phyloP scores from a whole-genome alignment of 1,139 yeast species.

The Sugiyamaella sp. region DNA sequence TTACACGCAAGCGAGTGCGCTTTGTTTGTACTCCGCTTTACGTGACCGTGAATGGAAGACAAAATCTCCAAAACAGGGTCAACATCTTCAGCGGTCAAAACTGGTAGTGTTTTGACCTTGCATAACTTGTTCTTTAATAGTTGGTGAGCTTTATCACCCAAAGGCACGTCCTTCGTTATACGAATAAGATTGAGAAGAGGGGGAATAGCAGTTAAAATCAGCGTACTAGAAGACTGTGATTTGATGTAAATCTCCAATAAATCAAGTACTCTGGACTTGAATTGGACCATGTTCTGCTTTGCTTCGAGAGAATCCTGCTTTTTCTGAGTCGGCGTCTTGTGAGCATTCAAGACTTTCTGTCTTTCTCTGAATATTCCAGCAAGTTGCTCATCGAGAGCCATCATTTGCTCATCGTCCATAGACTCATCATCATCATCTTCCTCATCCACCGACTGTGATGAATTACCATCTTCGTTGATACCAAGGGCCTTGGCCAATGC shows the following conservation, averaged over 20 bases:
- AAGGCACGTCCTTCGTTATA: constrained; percentile 65
- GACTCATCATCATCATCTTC: constrained; percentile 69
- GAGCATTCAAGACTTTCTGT: constrained; percentile 30
- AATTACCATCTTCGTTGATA: constrained; percentile 41
- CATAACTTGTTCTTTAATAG: constrained; percentile 66
- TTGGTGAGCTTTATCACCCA: constrained; percentile 78
- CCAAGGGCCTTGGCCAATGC: constrained; percentile 82
- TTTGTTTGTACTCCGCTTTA: constrained; percentile 51
- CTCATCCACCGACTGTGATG: constrained; percentile 41
- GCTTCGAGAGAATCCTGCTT: constrained; percentile 64
- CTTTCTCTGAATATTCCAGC: constrained; percentile 81
- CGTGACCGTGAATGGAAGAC: constrained; percentile 44
- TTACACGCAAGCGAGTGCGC: constrained; percentile 59
- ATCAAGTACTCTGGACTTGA: constrained; percentile 79
- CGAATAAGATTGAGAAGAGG: constrained; percentile 66
- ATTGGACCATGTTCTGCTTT: constrained; percentile 73
- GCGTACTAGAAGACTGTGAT: constrained; percentile 49
- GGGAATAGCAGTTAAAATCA: constrained; percentile 50
- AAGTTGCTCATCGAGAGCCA: constrained; percentile 86
- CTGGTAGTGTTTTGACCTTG: constrained; percentile 48
- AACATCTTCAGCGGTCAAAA: constrained; percentile 26
- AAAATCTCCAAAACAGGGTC: constrained; percentile 29
- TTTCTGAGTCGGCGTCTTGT: constrained; percentile 33
- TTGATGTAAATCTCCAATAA: constrained; percentile 65
- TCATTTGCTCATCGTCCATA: constrained; percentile 97